Percentiles rank a stretch among this genome's conserved stretches.
These are phyloP conservation scores for Cornus controversa DNA, from an alignment of 148 eudicot species.

Conservation along the genomic window DNA sequence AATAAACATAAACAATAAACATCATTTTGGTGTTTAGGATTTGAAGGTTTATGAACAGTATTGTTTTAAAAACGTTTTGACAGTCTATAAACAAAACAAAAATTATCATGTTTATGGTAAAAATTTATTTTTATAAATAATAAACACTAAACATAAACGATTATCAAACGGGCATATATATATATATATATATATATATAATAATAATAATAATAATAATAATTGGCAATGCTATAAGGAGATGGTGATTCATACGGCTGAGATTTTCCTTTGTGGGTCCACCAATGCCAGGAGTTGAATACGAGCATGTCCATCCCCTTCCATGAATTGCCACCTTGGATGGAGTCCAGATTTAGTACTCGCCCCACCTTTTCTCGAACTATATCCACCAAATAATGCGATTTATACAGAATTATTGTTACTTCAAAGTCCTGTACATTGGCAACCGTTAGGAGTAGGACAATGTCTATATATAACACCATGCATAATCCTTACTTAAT, in stretches of 20 bases:
- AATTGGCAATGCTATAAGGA: neutral
- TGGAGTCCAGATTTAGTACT: slow-evolving; percentile 74
- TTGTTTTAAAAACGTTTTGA: no score
- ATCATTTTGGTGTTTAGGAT: no score
- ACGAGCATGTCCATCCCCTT: slow-evolving; percentile 72
- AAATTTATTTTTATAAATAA: no score
- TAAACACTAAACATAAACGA: no score
- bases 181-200: neutral
- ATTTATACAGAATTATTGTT: slow-evolving; percentile 50
- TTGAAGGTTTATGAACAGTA: no score
- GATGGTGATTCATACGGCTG: slow-evolving; percentile 46
- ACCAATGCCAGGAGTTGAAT: slow-evolving; percentile 98
- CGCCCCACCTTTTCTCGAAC: slow-evolving; percentile 54
- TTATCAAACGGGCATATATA: no score
- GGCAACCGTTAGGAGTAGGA: neutral
- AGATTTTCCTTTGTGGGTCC: slow-evolving; percentile 73
- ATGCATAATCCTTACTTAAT: no score
- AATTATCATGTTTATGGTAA: no score
- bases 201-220: no score
- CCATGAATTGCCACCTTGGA: slow-evolving; percentile 70
- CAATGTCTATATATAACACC: no score
- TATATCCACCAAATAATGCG: slow-evolving; percentile 79
- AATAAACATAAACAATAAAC: no score
- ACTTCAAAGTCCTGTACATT: slow-evolving; percentile 74
- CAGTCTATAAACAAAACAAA: no score